These are phyloP conservation scores for Diaporthe eres DNA, from an alignment of 2,329 filamentous ascomycete species.

Conservation along the genomic window DNA sequence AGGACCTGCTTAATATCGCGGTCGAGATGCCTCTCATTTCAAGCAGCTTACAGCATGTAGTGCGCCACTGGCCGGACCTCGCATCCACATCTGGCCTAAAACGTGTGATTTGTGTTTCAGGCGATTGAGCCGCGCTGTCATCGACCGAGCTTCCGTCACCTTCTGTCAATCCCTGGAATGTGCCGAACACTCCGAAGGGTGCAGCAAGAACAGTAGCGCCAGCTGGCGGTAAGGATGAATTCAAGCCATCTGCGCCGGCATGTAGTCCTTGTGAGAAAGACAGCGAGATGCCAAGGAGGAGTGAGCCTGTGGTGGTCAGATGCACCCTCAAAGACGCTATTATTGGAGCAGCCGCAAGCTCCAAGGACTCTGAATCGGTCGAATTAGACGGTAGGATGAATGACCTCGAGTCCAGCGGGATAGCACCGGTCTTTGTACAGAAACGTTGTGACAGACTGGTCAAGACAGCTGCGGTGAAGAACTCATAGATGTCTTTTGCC, in stretches of 20 bases:
- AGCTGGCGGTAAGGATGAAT: conserved; percentile 55
- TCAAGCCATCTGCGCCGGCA: conserved; percentile 60
- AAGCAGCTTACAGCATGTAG: conserved; percentile 64
- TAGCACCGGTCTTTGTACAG: conserved; percentile 62
- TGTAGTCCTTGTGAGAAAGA: conserved; percentile 63
- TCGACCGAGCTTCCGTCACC: conserved; percentile 53
- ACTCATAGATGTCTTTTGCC: conserved; percentile 64
- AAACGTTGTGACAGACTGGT: conserved; percentile 65
- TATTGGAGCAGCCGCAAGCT: conserved; percentile 52
- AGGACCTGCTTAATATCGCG: conserved; percentile 57
- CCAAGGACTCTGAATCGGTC: conserved; percentile 48
- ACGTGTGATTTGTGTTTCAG: conserved; percentile 65
- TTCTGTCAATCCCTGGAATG: conserved; percentile 55
- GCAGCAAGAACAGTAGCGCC: conserved; percentile 66
- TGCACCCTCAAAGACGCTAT: conserved; percentile 67
- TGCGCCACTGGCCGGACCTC: conserved; percentile 62
- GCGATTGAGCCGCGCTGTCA: conserved; percentile 62
- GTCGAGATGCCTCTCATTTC: conserved; percentile 64
- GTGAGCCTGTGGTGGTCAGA: conserved; percentile 68
- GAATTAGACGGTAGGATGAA: conserved; percentile 59
- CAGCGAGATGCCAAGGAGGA: conserved; percentile 65
- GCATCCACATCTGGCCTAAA: conserved; percentile 57
- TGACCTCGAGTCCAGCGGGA: conserved; percentile 68
- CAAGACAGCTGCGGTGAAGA: conserved; percentile 67
- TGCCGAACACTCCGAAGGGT: conserved; percentile 66